These are phyloP conservation scores for Ceratobasidium sp. DNA, from an alignment of 1,284 basidiomycete genomes.

Conservation along the genomic window DNA sequence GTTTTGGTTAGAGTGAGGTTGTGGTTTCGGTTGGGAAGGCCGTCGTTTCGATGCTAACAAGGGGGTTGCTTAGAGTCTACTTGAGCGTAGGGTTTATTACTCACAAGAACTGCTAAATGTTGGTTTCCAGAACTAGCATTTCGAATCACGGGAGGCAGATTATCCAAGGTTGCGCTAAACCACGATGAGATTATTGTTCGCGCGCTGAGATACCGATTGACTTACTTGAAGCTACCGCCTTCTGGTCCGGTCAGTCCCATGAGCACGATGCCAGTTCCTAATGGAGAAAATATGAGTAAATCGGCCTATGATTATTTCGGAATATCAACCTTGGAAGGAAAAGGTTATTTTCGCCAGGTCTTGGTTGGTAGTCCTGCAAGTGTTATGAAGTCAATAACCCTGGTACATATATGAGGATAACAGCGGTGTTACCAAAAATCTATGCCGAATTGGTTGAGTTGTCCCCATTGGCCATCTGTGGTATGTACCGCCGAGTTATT, in stretches of 20 bases:
- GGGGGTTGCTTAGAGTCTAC: not conserved
- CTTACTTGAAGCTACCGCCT: constrained; percentile 2
- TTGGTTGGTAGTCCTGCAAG: not conserved
- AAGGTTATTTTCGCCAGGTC: not conserved
- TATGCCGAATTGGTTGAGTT: not conserved
- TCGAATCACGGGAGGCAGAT: not conserved
- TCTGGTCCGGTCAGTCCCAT: not conserved
- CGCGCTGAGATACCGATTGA: not conserved
- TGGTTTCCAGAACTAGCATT: not conserved
- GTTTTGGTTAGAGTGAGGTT: not conserved
- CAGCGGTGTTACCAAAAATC: not conserved
- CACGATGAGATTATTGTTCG: not conserved
- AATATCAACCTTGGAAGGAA: not conserved
- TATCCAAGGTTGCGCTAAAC: not conserved
- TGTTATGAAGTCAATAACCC: not conserved
- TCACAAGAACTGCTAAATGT: not conserved
- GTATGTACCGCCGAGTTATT: not conserved
- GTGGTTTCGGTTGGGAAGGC: not conserved
- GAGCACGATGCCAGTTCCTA: constrained; percentile 5
- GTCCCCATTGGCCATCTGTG: not conserved
- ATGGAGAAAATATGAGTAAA: not conserved
- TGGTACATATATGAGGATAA: not conserved
- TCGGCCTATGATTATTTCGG: not conserved
- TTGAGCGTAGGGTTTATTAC: not conserved
- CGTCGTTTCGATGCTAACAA: not conserved